These are phyloP conservation scores for Clonostachys rhizophaga DNA, from an alignment of 2,329 filamentous ascomycete species.

Conservation along the genomic window DNA sequence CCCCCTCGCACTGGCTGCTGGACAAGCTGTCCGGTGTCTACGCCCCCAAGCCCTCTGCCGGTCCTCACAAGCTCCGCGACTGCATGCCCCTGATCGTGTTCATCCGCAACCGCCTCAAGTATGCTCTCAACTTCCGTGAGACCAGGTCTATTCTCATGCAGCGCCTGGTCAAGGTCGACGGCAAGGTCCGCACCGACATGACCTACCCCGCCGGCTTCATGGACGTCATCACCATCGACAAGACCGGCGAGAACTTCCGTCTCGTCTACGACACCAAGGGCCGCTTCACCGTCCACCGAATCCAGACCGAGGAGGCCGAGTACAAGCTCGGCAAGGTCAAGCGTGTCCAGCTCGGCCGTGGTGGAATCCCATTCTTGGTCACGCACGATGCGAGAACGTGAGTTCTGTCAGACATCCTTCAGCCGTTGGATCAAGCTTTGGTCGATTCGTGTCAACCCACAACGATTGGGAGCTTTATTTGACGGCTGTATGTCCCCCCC, in stretches of 20 bases:
- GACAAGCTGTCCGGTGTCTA: slow-evolving; percentile 98
- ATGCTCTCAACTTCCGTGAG: slow-evolving; percentile 98
- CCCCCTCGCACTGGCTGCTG: slow-evolving; percentile 98
- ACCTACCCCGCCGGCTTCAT: slow-evolving; percentile 99
- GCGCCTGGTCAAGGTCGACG: slow-evolving; percentile 99
- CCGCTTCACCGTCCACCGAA: slow-evolving; percentile 99
- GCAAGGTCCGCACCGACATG: slow-evolving; percentile 97
- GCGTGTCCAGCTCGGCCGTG: slow-evolving; percentile 98
- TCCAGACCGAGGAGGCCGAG: slow-evolving; percentile 96
- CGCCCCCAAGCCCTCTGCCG: slow-evolving; percentile 64
- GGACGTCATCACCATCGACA: slow-evolving; percentile 99
- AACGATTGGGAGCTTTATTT: slow-evolving; percentile 27
- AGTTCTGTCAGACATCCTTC: slow-evolving; percentile 98
- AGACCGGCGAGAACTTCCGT: slow-evolving; percentile 99
- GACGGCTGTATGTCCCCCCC: slow-evolving; percentile 49
- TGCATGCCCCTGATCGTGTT: slow-evolving; percentile 99
- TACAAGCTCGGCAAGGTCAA: slow-evolving; percentile 99
- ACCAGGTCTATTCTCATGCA: slow-evolving; percentile 98
- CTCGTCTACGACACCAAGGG: slow-evolving; percentile 99
- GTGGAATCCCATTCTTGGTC: slow-evolving; percentile 99
- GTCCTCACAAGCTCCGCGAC: slow-evolving; percentile 99
- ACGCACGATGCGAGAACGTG: slow-evolving; percentile 99
- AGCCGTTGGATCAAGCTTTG: slow-evolving; percentile 99
- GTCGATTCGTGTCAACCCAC: slow-evolving; percentile 38
- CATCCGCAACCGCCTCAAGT: slow-evolving; percentile 96